These are phyloP conservation scores for Wickerhamomyces silvicola DNA, from an alignment of 805 yeast genomes.

Conservation along the genomic window DNA sequence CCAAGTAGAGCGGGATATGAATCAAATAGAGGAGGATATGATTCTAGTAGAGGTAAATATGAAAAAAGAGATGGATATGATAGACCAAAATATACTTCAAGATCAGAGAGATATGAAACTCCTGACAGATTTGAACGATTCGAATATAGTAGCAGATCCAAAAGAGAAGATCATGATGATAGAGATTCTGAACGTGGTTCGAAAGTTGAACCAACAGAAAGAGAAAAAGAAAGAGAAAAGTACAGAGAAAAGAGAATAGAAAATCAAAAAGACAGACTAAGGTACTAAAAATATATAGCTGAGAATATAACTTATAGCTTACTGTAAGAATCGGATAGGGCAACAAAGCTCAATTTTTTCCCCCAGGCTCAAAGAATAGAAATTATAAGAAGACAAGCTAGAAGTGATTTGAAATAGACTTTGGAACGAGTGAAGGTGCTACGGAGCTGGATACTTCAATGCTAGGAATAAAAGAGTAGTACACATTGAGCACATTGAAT, in stretches of 20 bases:
- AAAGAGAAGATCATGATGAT: constrained; percentile 19
- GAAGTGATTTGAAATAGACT: too few relatives aligned
- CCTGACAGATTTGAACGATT: constrained; percentile 10
- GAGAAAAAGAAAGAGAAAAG: constrained; percentile 16
- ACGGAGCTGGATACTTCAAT: constrained; percentile 63
- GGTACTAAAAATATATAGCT: constrained; percentile 1
- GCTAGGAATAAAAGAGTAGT: constrained; percentile 81
- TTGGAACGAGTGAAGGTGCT: constrained; percentile 31
- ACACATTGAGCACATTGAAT: too few relatives aligned
- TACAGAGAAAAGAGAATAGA: constrained; percentile 8
- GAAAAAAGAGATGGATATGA: not conserved
- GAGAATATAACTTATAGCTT: too few relatives aligned
- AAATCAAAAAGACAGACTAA: constrained; percentile 2
- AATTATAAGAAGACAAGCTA: too few relatives aligned
- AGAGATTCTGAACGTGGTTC: constrained; percentile 19
- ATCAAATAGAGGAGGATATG: constrained; percentile 1
- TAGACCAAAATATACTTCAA: constrained; percentile 12
- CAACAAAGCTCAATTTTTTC: too few relatives aligned
- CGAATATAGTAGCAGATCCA: constrained; percentile 19
- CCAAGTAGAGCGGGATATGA: constrained; percentile 1
- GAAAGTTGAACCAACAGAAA: constrained; percentile 14
- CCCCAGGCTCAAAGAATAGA: too few relatives aligned
- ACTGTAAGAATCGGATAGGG: too few relatives aligned
- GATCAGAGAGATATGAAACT: constrained; percentile 9
- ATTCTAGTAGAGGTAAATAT: constrained; percentile 20